Base-by-base conservation (phyloP, 1,284 basidiomycete species). In the Tylopilus sp. region DNA sequence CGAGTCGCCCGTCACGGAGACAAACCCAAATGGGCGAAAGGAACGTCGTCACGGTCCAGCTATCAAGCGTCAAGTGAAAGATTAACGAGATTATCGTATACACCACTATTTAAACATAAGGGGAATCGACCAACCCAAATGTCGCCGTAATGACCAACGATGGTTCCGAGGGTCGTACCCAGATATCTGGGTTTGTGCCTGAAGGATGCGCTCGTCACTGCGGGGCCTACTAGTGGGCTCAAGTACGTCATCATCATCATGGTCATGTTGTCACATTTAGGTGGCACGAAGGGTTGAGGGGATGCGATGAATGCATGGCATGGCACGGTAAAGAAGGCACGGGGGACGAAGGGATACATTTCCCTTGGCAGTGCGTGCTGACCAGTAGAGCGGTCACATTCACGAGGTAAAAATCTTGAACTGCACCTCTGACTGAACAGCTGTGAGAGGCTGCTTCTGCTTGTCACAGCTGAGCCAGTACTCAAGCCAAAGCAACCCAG, bases 41-140 rank as follows among this genome's bases (percentile, higher is more conserved):
- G 47, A 63, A 63, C 33, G 62, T 64, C 6, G 61, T 64, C 62
- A 29, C 29, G 29, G 29, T 64, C 62, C 62, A 64, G 32, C 60
- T 64, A 18, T 32, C 38, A n/a, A 36, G 51, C 22, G 15, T 59
- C 13, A 41, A 19, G 36, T 59, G 3, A 58, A 13, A 5, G 24
- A 16, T 44, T 9, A 29, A 36, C 16, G 19, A 59, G 22, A 49
- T 13, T 10, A 36, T 36, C 12, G 7, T 4, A 36, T 10, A 52
- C 32, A n/a, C 22, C 26, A 18, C n/a, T 32, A 29, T 4, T 41
- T 16, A 6, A 26, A 41, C 61, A 24, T 64, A 57, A 54, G 61
- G 53, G 4, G 61, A 64, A 24, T 64, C 53, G 32, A 64, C 47
- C 7, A 63, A 36, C 3, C 62, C 62, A 38, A 64, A 64, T n/a